Evolutionary conservation across 176 grass and related monocot species (phyloP), one percentile per base, ranked within the genome.

Genomic region (Olyra latifolia): DNA sequence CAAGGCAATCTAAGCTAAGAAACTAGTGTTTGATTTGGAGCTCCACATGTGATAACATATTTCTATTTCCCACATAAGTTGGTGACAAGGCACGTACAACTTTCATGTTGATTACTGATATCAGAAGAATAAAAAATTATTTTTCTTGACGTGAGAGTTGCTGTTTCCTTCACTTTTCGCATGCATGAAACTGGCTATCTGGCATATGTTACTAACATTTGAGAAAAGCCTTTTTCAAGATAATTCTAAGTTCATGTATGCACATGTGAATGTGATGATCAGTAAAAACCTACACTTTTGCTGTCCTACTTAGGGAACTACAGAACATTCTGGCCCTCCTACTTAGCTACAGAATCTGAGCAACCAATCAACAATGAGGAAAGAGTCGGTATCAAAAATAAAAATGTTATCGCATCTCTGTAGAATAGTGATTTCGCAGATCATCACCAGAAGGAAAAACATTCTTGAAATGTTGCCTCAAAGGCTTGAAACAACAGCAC

Each of bases 1-100:
- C 22, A 23, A 80, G 19, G 56, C 2, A 45, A 30, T 3, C 15
- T 42, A 56, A 67, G 63, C 15, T 42, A 56, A 67, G 63, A 28
- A 50, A 74, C 29, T 49, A 72, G 16, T 30, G 14, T 78, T 22
- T 15, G 48, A 28, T 53, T 30, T 56, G 11, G 40, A 82, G 22
- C 8, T 54, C 10, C 41, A 7, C 7, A 7, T 14, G 10, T 63
- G 4, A 69, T 14, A 61, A 61, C 35, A 68, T 1, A 45, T 69
- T 69, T 82, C 32, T 63, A 17, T 44, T 81, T 42, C 64, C 41
- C 45, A 52, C 55, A 15, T 71, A 78, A 78, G 43, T 71, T 63
- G 55, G 10, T 60, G 12, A 62, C 24, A 70, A 47, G 25, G 38
- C 24, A 47, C 6, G 10, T 15, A 43, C 4, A 50, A n/a, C 28